Evolutionary conservation across 176 grass and related monocot genomes (phyloP).

Genomic region (Olyra latifolia): DNA sequence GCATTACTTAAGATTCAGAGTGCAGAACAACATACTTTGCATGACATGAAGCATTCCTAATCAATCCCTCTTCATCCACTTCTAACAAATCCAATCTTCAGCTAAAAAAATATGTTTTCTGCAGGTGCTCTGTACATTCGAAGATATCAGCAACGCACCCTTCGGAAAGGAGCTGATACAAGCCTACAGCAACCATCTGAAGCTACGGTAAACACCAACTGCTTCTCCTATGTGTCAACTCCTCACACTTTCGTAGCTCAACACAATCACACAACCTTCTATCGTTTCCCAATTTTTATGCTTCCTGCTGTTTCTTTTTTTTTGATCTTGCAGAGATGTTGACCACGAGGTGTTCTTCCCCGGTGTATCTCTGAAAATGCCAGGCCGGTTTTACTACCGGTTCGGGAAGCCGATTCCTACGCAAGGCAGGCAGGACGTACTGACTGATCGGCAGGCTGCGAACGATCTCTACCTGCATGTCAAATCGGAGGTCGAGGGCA

Average conservation of each 20-base stretch:
- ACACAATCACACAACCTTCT: neutral
- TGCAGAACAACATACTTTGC: neutral
- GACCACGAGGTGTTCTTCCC: constrained; percentile 55
- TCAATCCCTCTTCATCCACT: neutral
- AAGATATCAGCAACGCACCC: constrained; percentile 53
- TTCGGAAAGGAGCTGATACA: constrained; percentile 58
- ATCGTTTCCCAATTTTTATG: neutral
- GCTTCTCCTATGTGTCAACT: neutral
- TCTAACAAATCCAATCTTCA: no score
- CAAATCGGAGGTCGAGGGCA: constrained; percentile 60
- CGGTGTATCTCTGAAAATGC: constrained; percentile 42
- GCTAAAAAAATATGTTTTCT: neutral
- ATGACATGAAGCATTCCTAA: neutral
- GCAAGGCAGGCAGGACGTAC: constrained; percentile 31
- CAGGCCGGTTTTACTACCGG: constrained; percentile 69
- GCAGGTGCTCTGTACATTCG: constrained; percentile 42
- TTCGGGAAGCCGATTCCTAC: constrained; percentile 71
- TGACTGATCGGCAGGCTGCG: constrained; percentile 42
- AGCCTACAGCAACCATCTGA: constrained; percentile 50
- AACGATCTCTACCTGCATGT: constrained; percentile 52
- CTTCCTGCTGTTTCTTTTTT: neutral
- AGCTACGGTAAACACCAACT: constrained; percentile 43
- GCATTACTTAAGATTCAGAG: neutral
- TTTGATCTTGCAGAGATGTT: constrained; percentile 39
- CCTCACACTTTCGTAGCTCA: neutral